Percentiles rank a stretch among this genome's conserved stretches.
phyloP scores from a whole-genome alignment of 2,329 filamentous ascomycete genomes.

The Pleomassaria siparia region DNA sequence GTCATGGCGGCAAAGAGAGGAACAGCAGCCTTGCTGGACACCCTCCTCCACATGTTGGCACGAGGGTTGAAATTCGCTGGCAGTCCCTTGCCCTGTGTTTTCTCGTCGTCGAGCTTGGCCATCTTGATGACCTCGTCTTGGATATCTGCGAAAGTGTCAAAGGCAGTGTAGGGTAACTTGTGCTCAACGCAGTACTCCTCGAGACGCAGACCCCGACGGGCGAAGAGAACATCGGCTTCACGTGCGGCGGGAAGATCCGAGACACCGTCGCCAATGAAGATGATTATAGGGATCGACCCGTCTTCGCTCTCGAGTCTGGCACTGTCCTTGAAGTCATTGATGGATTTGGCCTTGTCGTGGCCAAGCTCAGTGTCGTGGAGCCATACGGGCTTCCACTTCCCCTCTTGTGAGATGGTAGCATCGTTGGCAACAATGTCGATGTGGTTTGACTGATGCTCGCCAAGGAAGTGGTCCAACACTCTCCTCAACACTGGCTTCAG shows the following conservation, averaged over 20 bases:
- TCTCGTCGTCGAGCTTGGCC: conserved; percentile 60
- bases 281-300: conserved; percentile 64
- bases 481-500: conserved; percentile 64
- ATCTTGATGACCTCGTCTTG: conserved; percentile 62
- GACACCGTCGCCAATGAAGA: conserved; percentile 71
- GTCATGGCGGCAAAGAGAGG: conserved; percentile 54
- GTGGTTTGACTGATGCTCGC: conserved; percentile 59
- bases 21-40: conserved; percentile 59
- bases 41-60: conserved; percentile 67
- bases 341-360: conserved; percentile 67
- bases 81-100: conserved; percentile 61
- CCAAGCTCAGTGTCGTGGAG: conserved; percentile 65
- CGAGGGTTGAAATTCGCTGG: conserved; percentile 66
- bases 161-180: conserved; percentile 61
- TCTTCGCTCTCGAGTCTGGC: conserved; percentile 59
- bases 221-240: conserved; percentile 69
- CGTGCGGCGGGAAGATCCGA: conserved; percentile 67
- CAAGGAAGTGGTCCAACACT: conserved; percentile 66
- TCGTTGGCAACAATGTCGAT: conserved; percentile 72
- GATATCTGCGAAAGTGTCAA: conserved; percentile 68
- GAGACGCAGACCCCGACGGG: conserved; percentile 63
- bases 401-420: conserved; percentile 60
- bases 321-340: conserved; percentile 60
- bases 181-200: conserved; percentile 69
- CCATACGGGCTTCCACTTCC: conserved; percentile 68